A percentile compares a stretch with the other conserved stretches of the same genome.
phyloP scores from a whole-genome alignment of 2,329 filamentous ascomycete species.

The Alternaria solani region DNA sequence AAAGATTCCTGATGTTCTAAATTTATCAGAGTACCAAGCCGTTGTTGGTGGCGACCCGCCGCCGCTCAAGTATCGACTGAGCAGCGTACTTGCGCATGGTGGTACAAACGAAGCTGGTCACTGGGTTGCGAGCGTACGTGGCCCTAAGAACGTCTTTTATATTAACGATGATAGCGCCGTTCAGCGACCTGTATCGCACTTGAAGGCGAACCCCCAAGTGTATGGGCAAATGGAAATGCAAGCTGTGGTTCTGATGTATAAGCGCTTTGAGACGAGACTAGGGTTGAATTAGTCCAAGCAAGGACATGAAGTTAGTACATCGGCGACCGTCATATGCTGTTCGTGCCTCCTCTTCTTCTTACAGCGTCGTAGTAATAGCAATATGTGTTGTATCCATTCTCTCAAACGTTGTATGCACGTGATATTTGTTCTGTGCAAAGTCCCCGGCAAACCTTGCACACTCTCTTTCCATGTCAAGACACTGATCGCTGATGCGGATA shows the following conservation, averaged over 20 bases:
- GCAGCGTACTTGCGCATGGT: background rate
- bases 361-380: background rate
- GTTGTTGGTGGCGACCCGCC: background rate
- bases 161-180: background rate
- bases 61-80: background rate
- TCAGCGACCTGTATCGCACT: background rate
- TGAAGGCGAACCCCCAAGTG: background rate
- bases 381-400: background rate
- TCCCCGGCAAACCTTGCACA: background rate
- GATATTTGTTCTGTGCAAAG: background rate
- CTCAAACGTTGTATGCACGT: background rate
- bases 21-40: background rate
- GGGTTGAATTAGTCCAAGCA: background rate
- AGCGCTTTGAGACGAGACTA: background rate
- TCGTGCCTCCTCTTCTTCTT: background rate
- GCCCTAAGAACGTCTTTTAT: background rate
- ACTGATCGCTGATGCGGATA: background rate
- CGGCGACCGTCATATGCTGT: background rate
- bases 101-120: background rate
- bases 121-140: background rate
- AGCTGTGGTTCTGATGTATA: slow-evolving; percentile 2
- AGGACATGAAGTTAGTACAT: too few relatives aligned
- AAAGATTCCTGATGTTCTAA: background rate
- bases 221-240: background rate
- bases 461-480: background rate